Base-by-base conservation (phyloP, 257 asterid species). In the Datura wrightii region DNA sequence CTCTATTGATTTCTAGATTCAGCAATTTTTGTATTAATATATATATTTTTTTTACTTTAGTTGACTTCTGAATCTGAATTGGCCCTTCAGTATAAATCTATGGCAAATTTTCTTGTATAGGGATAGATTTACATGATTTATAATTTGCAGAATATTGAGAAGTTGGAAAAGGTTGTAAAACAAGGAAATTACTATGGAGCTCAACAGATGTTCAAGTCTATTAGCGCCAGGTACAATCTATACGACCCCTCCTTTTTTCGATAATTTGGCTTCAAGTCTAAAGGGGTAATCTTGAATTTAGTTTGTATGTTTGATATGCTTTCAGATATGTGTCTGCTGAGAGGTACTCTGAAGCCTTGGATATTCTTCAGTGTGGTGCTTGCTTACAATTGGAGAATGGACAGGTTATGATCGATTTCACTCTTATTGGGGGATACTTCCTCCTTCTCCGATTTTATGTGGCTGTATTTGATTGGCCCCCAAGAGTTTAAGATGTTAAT, bases 121-220 rank as follows among this genome's bases (percentile, higher is more conserved):
- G 39, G n/a, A 71, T 41, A 53, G 70, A 85, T 36, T 54, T 46
- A 72, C 46, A 13, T 8, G 18, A 3, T 56, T 65, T 42, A 6
- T 71, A 19, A 13, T 13, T 87, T 90, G 87, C 92, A 97, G 99
- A 95, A 76, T 84, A 90, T 94, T 82, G 97, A 86, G 80, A 97
- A 97, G 94, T 85, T 95, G 48, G 94, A 90, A 90, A 93, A 91
- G 84, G 92, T 92, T 59, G 94, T 91, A 5, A 92, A 93, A 34
- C 96, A 92, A n/a, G 98, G 98, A 79, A 92, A 94, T 92, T 91
- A 86, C 90, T 95, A 97, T 89, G 99, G 98, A 70, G 99, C 99
- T 86, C 99, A 94, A 85, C 99, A 97, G 91, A 93, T 97, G 98
- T 93, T 94, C 67, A 97, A 97, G 86, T 94, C 99, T 82, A 81